A percentile compares a stretch with the other conserved stretches of the same genome.
phyloP scores from a whole-genome alignment of 176 grass and related monocot species.

The Musa troglodytarum region DNA sequence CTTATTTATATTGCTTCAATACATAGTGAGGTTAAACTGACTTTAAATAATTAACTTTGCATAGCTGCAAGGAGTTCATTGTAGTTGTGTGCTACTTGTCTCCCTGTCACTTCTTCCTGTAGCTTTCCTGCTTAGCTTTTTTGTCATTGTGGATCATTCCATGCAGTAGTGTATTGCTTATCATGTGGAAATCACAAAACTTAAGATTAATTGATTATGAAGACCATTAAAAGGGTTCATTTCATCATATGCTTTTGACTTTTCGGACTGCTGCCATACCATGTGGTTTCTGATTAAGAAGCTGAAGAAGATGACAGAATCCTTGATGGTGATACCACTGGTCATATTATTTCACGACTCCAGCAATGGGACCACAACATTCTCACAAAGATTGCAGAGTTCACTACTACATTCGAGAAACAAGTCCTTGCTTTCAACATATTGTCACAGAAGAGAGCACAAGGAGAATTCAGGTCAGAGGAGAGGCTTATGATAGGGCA shows the following conservation, averaged over 20 bases:
- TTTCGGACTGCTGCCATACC: conserved; percentile 86
- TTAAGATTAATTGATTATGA: neutral
- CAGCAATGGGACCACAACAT: conserved; percentile 99
- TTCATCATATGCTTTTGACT: neutral
- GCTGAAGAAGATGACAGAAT: conserved; percentile 98
- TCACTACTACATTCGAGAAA: conserved; percentile 87
- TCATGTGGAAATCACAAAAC: neutral
- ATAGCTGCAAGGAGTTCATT: neutral
- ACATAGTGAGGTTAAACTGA: neutral
- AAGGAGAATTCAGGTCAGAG: conserved; percentile 86
- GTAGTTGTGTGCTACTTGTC: neutral
- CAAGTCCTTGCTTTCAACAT: conserved; percentile 97
- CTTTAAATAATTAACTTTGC: no score
- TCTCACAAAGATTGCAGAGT: conserved; percentile 86
- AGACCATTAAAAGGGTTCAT: neutral
- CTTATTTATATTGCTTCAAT: neutral
- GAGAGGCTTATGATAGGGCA: conserved; percentile 92
- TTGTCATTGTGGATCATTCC: neutral
- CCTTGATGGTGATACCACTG: conserved; percentile 60
- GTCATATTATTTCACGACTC: conserved; percentile 64
- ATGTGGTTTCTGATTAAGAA: conserved; percentile 94
- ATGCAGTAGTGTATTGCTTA: neutral
- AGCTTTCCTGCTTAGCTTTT: neutral
- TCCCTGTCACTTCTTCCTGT: neutral
- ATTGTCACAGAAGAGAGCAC: conserved; percentile 73